A percentile compares a stretch with the other conserved stretches of the same genome.
These are phyloP conservation scores for Tetracladium maxilliforme DNA, from an alignment of 2,329 filamentous ascomycete species.

Conservation along the genomic window DNA sequence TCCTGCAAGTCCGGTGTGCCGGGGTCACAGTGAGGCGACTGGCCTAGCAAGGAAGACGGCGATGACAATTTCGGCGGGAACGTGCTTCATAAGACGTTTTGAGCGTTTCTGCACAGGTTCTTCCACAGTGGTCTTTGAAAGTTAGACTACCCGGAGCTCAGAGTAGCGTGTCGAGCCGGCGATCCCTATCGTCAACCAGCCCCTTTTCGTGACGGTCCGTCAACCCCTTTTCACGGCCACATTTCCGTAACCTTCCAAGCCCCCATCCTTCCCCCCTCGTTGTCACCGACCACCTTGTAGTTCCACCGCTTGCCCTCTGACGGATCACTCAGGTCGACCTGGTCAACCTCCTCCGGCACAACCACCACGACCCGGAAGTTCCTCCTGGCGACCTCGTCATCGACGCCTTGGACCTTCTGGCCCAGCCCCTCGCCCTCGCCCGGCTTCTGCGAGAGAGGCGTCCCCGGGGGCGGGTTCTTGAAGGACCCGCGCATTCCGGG, in stretches of 20 bases:
- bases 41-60: too few species aligned
- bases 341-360: slow-evolving; percentile 54
- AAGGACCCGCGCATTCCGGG: slow-evolving; percentile 69
- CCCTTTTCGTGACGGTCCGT: too few species aligned
- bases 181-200: too few species aligned
- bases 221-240: slow-evolving; percentile 11
- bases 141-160: too few species aligned
- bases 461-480: slow-evolving; percentile 56
- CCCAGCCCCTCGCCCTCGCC: slow-evolving; percentile 26
- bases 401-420: slow-evolving; percentile 51
- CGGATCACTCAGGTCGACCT: slow-evolving; percentile 44
- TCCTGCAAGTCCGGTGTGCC: too few species aligned
- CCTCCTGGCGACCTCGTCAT: slow-evolving; percentile 48
- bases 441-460: slow-evolving; percentile 35
- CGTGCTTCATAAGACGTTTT: too few species aligned
- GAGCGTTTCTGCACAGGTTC: too few species aligned
- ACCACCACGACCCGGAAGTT: slow-evolving; percentile 79
- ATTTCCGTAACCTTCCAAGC: slow-evolving; percentile 29
- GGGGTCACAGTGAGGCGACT: too few species aligned
- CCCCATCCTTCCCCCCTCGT: slow-evolving; percentile 33
- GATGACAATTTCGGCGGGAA: too few species aligned
- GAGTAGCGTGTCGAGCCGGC: too few species aligned
- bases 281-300: slow-evolving; percentile 36
- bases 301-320: slow-evolving; percentile 37
- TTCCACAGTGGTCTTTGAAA: too few species aligned